phyloP scores from a whole-genome alignment of 495 filamentous ascomycete genomes.

The Delitschia confertaspora region DNA sequence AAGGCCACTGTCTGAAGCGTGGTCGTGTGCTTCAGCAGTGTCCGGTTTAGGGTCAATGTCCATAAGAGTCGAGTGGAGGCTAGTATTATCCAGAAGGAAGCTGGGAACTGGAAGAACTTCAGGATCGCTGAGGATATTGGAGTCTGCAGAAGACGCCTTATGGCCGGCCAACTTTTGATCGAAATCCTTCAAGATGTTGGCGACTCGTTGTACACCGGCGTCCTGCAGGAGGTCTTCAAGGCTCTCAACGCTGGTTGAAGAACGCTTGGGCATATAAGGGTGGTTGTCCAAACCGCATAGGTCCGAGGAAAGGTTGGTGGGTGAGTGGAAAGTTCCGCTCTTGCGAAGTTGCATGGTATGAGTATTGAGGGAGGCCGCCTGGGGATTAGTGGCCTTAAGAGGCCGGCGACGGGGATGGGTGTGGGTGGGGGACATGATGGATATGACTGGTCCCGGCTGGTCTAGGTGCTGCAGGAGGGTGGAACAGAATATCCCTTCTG shows the following conservation, averaged over 20 bases:
- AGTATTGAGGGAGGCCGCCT: slow-evolving; percentile 24
- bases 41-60: slow-evolving; percentile 28
- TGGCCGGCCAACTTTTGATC: slow-evolving; percentile 31
- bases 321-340: slow-evolving; percentile 54
- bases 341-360: slow-evolving; percentile 44
- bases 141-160: slow-evolving; percentile 16
- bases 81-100: slow-evolving; percentile 29
- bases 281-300: slow-evolving; percentile 38
- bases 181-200: slow-evolving; percentile 30
- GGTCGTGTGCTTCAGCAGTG: slow-evolving; percentile 39
- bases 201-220: slow-evolving; percentile 27
- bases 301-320: slow-evolving; percentile 38
- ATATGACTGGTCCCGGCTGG: slow-evolving; percentile 17
- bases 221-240: slow-evolving; percentile 33
- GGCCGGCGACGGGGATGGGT: slow-evolving; percentile 34
- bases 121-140: slow-evolving; percentile 32
- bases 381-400: slow-evolving; percentile 21
- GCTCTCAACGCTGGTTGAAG: slow-evolving; percentile 53
- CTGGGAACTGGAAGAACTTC: slow-evolving; percentile 35
- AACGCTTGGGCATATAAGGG: slow-evolving; percentile 48
- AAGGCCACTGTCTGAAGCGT: slow-evolving; percentile 55
- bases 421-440: slow-evolving; percentile 30
- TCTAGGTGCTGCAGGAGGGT: slow-evolving; percentile 18
- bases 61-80: slow-evolving; percentile 31
- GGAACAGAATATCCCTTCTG: slow-evolving; percentile 21